Evolutionary conservation across 352 stramenopile genomes (phyloP), one percentile per base, ranked within the genome.

Genomic region (Pythium scleroteichum): DNA sequence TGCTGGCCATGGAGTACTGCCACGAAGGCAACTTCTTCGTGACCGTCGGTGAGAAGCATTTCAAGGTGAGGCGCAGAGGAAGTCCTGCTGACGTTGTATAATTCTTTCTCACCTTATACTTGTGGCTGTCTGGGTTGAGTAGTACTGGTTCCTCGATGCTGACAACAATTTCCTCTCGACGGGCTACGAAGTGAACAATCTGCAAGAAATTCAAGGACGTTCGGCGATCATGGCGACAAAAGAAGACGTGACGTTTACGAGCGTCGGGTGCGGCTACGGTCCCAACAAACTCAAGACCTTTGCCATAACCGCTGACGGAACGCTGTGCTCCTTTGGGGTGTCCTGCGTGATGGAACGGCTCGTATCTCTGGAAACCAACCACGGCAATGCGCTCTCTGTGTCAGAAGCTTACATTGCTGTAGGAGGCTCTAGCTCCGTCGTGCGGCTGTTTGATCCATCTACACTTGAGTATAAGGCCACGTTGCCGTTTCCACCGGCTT

Each of bases 111-210:
- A n/a, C n/a, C n/a, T n/a, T n/a, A n/a, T n/a, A n/a, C n/a, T n/a
- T n/a, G 22, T 47, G 45, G 22, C 9, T 42, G 12, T n/a, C 35
- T 19, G n/a, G 19, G 24, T 35, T 19, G 38, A 7, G 38, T 46
- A 94, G 82, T 94, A 90, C 64, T 94, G 85, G 85, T 79, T 82
- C 39, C 55, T 92, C 1, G 81, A 85, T 57, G 69, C 73, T 1
- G 69, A 72, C 26, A 76, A 75, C 45, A 54, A 57, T 2, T 88
- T 92, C 53, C 32, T 82, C 26, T 59, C 69, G 12, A 92, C 82
- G 1, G 85, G 81, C 0, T 77, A 76, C 44, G 52, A 75, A 23
- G 55, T 90, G 42, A 75, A 89, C 23, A 72, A 69, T 3, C 45
- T 94, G 0, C 69, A 76, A 0, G 82, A 94, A 52, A 76, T 94